Conservation (phyloP, 1,284 basidiomycete genomes). For the Trichosporon faecale region DNA sequence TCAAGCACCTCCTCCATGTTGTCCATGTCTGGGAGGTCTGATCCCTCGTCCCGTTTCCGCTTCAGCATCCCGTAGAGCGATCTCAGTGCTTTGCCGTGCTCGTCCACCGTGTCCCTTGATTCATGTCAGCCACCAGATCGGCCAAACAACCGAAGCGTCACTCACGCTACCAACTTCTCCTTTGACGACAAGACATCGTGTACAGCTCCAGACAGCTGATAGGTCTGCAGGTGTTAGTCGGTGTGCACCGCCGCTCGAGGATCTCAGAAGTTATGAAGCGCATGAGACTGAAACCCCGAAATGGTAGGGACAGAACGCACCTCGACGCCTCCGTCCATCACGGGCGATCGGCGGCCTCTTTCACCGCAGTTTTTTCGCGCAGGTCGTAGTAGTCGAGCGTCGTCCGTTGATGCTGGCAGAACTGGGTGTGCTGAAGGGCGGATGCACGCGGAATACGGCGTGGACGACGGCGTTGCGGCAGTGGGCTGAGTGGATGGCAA, state of each 20-base stretch:
- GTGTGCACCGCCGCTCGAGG: background rate
- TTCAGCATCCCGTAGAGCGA: constrained; percentile 36
- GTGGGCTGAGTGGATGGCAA: background rate
- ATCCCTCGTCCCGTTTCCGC: constrained; percentile 24
- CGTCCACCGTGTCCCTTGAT: constrained; percentile 28
- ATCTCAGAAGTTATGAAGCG: background rate
- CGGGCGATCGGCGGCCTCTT: constrained; percentile 17
- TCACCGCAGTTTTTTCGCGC: constrained; percentile 17
- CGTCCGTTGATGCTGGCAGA: background rate
- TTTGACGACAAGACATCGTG: constrained; percentile 32
- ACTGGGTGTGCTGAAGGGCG: background rate
- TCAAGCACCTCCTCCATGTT: constrained; percentile 22
- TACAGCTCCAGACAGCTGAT: constrained; percentile 34
- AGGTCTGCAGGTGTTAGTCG: constrained; percentile 15
- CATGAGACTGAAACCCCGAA: background rate
- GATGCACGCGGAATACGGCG: constrained; percentile 12
- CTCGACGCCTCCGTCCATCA: constrained; percentile 30
- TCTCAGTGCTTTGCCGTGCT: constrained; percentile 35
- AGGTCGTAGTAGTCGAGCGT: background rate
- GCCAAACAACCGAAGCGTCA: background rate
- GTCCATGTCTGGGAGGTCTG: constrained; percentile 31
- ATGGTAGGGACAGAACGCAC: constrained; percentile 22
- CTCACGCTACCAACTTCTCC: constrained; percentile 31
- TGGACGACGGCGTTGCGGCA: background rate
- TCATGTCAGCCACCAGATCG: constrained; percentile 8